Evolutionary conservation across 2,329 filamentous ascomycete species (phyloP).

Genomic region (Xylaria sp.): DNA sequence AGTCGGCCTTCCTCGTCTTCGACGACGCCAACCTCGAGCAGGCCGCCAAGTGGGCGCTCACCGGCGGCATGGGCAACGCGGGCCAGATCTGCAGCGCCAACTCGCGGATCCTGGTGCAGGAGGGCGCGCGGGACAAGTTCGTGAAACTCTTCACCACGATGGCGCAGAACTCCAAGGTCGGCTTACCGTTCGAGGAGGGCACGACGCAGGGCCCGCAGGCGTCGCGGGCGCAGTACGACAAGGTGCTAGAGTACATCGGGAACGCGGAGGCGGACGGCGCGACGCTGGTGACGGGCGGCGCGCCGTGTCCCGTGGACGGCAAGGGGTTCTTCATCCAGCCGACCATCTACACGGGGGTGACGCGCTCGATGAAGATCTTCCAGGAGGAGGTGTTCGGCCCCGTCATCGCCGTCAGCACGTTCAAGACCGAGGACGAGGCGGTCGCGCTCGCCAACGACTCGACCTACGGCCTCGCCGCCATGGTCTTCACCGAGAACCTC

Average conservation of each 20-base stretch:
- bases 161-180: conserved; percentile 67
- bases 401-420: conserved; percentile 44
- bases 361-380: conserved; percentile 82
- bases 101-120: conserved; percentile 81
- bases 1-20: conserved; percentile 78
- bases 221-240: conserved; percentile 82
- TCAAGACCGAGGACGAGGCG: conserved; percentile 43
- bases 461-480: conserved; percentile 59
- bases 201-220: conserved; percentile 84
- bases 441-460: conserved; percentile 46
- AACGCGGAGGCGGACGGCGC: conserved; percentile 61
- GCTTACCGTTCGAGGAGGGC: conserved; percentile 73
- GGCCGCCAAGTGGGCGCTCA: conserved; percentile 75
- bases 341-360: conserved; percentile 83
- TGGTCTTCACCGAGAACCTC: conserved; percentile 61
- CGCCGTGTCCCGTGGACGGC: conserved; percentile 63
- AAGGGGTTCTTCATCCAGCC: conserved; percentile 89
- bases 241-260: conserved; percentile 80
- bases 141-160: conserved; percentile 64
- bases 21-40: conserved; percentile 74
- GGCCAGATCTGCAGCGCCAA: conserved; percentile 70
- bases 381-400: conserved; percentile 91
- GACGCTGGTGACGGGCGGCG: conserved; percentile 60
- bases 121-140: conserved; percentile 83
- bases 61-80: conserved; percentile 65